Base-by-base conservation (phyloP, 768 basidiomycete species). In the Phylloporus sp. region DNA sequence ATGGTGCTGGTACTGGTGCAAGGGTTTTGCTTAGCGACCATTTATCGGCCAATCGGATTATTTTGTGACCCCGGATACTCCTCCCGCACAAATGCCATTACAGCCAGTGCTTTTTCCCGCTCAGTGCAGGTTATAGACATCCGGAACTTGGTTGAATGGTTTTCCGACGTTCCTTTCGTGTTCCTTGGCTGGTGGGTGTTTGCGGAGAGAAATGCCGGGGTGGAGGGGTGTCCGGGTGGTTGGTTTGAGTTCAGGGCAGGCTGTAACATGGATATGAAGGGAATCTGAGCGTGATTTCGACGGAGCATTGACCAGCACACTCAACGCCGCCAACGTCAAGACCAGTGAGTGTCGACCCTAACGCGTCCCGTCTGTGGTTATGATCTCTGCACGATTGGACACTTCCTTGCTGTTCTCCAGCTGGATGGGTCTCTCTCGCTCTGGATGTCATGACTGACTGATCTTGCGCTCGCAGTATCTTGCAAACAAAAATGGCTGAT, bases 401-500 rank as follows among this genome's bases (percentile, higher is more conserved):
- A 29, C 36, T 28, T 48, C 28, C 22, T 28, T 28, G 49, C 36
- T 35, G 39, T 22, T 35, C 40, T 42, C 29, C 20, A 31, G 78
- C 66, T 84, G 84, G 84, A 85, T 85, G 74, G 58, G 44, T 35
- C n/a, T n/a, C 40, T 32, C 35, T 18, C 31, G 4, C 16, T 49
- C 52, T 60, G 70, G 82, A 82, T 84, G 73, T 72, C 69, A 58
- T 46, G n/a, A 13, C 45, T 51, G 59, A 56, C 59, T 67, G 63
- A 72, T 59, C 68, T 52, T 45, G 35, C 39, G 36, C 45, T 50
- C 45, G 31, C 44, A 70, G 72, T 55, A 50, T 49, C 39, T 48
- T 20, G 47, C 52, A 55, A 63, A 57, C 63, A 50, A 55, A 61
- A 40, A 92, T 92, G 90, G 90, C 91, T 76, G 91, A 93, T 72